phyloP scores from a whole-genome alignment of 2,329 filamentous ascomycete species.

The Verticillium alfalfae region DNA sequence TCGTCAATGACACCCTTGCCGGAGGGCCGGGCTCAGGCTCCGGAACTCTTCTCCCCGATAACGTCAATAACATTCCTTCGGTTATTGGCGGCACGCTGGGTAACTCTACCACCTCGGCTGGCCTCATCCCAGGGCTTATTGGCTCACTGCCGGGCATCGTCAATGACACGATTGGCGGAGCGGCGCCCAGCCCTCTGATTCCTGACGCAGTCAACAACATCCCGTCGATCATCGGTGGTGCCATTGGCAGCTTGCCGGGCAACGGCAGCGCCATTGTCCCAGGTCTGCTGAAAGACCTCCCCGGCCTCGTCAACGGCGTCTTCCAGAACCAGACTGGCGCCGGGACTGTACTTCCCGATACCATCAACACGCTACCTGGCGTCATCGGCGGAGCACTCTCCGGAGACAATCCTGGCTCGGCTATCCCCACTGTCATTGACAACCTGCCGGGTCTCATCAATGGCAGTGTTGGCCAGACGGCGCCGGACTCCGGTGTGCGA shows the following conservation, averaged over 20 bases:
- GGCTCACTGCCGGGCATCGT: neutral
- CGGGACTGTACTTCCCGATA: neutral
- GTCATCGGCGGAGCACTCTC: neutral
- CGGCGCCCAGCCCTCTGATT: neutral
- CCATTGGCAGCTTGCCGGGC: neutral
- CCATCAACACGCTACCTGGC: neutral
- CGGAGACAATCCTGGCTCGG: neutral
- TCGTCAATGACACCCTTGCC: neutral
- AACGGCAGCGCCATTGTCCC: neutral
- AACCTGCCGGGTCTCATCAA: neutral
- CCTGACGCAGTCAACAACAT: neutral
- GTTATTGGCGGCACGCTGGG: neutral
- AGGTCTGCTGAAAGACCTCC: neutral
- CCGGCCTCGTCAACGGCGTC: neutral
- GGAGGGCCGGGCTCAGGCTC: neutral
- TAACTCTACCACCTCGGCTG: neutral
- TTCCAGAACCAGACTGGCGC: neutral
- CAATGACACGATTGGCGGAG: neutral
- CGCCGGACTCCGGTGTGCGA: neutral
- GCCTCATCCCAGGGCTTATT: neutral
- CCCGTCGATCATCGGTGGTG: neutral
- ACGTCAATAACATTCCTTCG: neutral
- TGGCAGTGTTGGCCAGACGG: neutral
- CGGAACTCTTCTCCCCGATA: neutral
- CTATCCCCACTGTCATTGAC: neutral